Evolutionary conservation across 1,139 yeast genomes (phyloP).

Genomic region (Pichiaceae sp.): DNA sequence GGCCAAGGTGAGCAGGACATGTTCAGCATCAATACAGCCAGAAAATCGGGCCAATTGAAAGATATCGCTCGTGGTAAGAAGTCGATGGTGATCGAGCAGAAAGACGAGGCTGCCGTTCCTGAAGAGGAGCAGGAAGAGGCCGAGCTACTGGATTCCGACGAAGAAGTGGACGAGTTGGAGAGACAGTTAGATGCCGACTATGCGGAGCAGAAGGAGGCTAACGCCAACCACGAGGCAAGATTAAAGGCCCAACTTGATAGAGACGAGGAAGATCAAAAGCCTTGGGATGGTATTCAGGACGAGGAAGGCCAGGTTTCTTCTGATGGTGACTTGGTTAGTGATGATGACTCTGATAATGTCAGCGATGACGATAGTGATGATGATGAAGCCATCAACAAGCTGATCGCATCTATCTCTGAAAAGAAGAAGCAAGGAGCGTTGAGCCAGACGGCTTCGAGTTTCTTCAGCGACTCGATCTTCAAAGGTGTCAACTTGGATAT

Average conservation of each 20-base stretch:
- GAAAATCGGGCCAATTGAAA: conserved; percentile 73
- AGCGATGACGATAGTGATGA: conserved; percentile 48
- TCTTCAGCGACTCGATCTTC: conserved; percentile 77
- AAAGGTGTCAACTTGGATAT: conserved; percentile 36
- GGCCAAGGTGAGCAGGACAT: conserved; percentile 79
- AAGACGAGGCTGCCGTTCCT: conserved; percentile 38
- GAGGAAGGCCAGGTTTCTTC: conserved; percentile 32
- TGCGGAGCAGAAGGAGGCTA: conserved; percentile 58
- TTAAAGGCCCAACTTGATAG: conserved; percentile 74
- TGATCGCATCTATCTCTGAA: conserved; percentile 47
- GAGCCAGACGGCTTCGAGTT: conserved; percentile 63
- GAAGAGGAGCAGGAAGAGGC: conserved; percentile 28
- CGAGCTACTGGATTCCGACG: conserved; percentile 47
- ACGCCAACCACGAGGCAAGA: conserved; percentile 73
- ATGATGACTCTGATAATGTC: conserved; percentile 36
- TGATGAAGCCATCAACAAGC: conserved; percentile 60
- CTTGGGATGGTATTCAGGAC: conserved; percentile 75
- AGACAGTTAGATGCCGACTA: conserved; percentile 81
- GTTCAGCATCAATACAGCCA: conserved; percentile 76
- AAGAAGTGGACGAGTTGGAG: conserved; percentile 66
- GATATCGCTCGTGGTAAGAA: conserved; percentile 74
- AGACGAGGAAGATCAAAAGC: conserved; percentile 61
- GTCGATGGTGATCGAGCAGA: conserved; percentile 55
- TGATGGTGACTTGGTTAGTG: conserved; percentile 32
- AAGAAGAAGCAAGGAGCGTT: conserved; percentile 42